Conservation (phyloP, 495 filamentous ascomycete genomes). For the Massariosphaeria phaeospora region DNA sequence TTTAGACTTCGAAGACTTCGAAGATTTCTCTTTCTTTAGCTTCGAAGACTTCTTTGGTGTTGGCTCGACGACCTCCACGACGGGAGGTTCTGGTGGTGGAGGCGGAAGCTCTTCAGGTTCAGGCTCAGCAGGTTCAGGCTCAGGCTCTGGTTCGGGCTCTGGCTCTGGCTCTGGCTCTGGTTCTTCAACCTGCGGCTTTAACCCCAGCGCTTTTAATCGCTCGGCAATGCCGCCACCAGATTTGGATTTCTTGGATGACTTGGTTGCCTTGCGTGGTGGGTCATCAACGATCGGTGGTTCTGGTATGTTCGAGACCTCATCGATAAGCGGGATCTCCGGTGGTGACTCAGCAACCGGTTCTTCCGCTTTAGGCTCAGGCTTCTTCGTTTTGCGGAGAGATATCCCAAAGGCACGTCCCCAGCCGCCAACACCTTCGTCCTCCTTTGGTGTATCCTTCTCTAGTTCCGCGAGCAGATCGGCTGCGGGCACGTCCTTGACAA, state of each 20-base stretch:
- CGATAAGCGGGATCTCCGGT: constrained; percentile 9
- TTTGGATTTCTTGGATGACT: constrained; percentile 20
- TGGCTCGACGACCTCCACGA: constrained; percentile 32
- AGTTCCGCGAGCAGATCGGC: constrained; percentile 27
- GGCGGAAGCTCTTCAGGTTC: constrained; percentile 9
- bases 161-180: constrained; percentile 27
- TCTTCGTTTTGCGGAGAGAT: constrained; percentile 30
- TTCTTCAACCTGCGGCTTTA: constrained; percentile 6
- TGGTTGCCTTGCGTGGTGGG: constrained; percentile 40
- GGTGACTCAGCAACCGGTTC: constrained; percentile 16
- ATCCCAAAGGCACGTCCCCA: constrained; percentile 31
- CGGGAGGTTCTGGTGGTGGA: constrained; percentile 26
- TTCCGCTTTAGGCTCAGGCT: constrained; percentile 17
- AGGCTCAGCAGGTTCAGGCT: not conserved
- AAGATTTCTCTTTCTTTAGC: constrained; percentile 23
- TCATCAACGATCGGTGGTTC: constrained; percentile 25
- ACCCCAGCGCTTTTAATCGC: constrained; percentile 47
- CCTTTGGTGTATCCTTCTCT: constrained; percentile 18
- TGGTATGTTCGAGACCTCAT: constrained; percentile 16
- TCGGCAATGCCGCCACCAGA: constrained; percentile 43
- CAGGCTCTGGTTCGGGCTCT: constrained; percentile 15
- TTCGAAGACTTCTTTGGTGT: constrained; percentile 30
- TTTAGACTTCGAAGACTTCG: constrained; percentile 27
- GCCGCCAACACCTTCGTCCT: constrained; percentile 10
- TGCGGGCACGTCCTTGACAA: constrained; percentile 22